Base-by-base conservation (phyloP, 345 rosid genomes). In the Limnanthes douglasii region DNA sequence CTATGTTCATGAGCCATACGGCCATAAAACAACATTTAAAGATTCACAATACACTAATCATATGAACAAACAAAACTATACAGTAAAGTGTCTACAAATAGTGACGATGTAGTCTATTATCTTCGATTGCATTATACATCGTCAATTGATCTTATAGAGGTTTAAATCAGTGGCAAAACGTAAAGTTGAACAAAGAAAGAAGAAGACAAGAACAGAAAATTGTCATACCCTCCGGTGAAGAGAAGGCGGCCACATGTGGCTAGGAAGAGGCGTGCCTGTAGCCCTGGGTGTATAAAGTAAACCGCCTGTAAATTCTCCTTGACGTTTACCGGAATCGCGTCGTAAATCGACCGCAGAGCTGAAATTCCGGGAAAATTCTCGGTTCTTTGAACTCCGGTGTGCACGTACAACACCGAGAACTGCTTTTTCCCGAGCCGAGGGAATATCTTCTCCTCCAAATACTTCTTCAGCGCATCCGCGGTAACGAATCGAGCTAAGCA, bases 321-420 rank as follows among this genome's bases (percentile, higher is more conserved):
- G 4, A 73, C 66, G 38, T 61, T 55, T 5, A 42, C 32, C 2
- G 94, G 94, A 32, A 73, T 71, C 6, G 75, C 69, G 3, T 76
- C 88, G 62, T 70, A 76, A 36, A 81, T 55, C 25, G 84, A 60
- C 50, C 88, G 66, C 3, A 73, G 33, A 39, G 78, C 37, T 21
- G 86, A 70, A 47, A 81, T 70, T 46, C 86, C 84, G 0, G 78
- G 72, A 35, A 76, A 73, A 48, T 81, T 77, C 34, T 76, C 81
- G 21, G 53, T 57, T 39, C 81, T 61, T n/a, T 71, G 84, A 11
- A 73, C 94, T 3, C 66, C 88, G 14, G 94, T 68, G 50, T 81
- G 80, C 0, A 81, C 45, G 43, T 77, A 81, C 14, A 81, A 32
- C 18, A 81, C 64, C 17, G 75, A 59, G 38, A 81, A 81, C 1